Evolutionary conservation across 2,329 filamentous ascomycete genomes (phyloP), one percentile per base, ranked within the genome.

Genomic region (Diaporthe sp.): DNA sequence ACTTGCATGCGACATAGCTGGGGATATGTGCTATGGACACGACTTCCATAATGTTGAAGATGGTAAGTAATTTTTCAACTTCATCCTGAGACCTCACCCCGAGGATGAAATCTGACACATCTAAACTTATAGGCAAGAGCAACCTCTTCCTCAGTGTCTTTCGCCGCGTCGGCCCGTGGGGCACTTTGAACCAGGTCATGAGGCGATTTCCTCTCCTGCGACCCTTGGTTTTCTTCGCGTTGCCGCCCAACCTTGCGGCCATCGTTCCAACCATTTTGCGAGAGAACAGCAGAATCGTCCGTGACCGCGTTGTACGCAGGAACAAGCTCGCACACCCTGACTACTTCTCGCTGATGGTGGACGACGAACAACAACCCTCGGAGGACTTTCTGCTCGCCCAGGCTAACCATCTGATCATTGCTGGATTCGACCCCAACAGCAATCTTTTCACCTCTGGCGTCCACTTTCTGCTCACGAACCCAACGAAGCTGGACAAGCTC

Each of bases 1-100:
- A 15, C 55, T 58, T 17, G 55, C 33, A 58, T 58, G 55, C 33
- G 55, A 58, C 22, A 58, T 58, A 38, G 55, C 55, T n/a, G 55
- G 55, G 19, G 55, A 58, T 38, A 58, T 58, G 55, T 58, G 55
- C 55, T 58, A 58, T 15, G 55, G 55, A 9, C 55, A 58, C 33
- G n/a, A 38, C 35, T 58, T 58, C 10, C 22, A 58, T 1, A 38
- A 58, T 12, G 33, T 58, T n/a, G 22, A 58, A 58, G 55, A 58
- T 38, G 30, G 55, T 58, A 38, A 0, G 25, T 17, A 6, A 17
- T 22, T 4, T n/a, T 8, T 12, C 55, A 38, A 12, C 13, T 19
- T 4, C 19, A 19, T 15, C 33, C 19, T 57, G 17, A 55, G 4
- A 28, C 28, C 4, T 30, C 4, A 22, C 52, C 22, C 28, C 17